Evolutionary conservation across 2,329 filamentous ascomycete genomes (phyloP), one percentile per base, ranked within the genome.

Genomic region (Tympanopsis confertula): DNA sequence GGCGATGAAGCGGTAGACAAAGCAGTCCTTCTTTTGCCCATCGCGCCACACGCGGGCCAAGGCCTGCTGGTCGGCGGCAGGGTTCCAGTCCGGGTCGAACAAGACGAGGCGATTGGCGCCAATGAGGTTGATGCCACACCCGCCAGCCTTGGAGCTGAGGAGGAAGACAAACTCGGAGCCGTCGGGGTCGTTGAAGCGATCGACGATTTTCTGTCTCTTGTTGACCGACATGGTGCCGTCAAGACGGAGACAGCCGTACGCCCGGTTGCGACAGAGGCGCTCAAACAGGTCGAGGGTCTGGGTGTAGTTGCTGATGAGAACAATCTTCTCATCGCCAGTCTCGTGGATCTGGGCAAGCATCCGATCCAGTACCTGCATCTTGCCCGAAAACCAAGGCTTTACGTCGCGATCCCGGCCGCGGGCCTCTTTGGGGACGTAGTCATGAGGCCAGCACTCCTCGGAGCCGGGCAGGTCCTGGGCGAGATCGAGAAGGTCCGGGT

Each of bases 281-380:
- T 94, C 88, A 53, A 98, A 96, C 3, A 98, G 70, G 57, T 98
- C 91, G 3, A 98, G 72, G 0, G 91, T 98, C 49, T 91, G 84
- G 0, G 91, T 98, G 61, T 96, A 98, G 54, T 98, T 98, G 59
- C 86, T 94, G 58, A 98, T 98, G 41, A 98, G 74, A 10, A 98
- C 91, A 50, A 98, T 98, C 61, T 98, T 98, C 71, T 98, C 91
- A 50, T 94, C 95, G 1, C 91, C 96, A 51, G 96, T 89, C 50
- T 88, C 80, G 13, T 86, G 85, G 48, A 98, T 98, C 19, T 89
- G 82, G 22, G 88, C 86, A 37, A 98, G 75, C 91, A 98, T 98
- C 40, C 88, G 80, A 53, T 95, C 91, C n/a, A 98, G 74, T 3
- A 98, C 91, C 50, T 86, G 79, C 87, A 98, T 95, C 60, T 98